Evolutionary conservation across 1,284 basidiomycete genomes (phyloP), one percentile per base, ranked within the genome.

Genomic region (Boletus albobrunnescens): DNA sequence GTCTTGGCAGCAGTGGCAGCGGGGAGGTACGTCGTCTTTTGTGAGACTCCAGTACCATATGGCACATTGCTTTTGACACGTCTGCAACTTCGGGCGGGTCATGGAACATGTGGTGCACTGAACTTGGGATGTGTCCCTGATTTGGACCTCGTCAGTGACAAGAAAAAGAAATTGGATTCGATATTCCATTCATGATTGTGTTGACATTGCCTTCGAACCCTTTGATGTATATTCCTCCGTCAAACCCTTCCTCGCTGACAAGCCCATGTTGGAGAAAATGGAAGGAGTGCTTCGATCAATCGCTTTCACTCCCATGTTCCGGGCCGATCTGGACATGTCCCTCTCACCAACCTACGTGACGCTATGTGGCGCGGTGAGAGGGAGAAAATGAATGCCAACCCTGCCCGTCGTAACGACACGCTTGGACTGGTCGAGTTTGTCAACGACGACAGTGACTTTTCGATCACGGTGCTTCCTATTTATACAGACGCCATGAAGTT

Each of bases 1-100:
- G 82, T 93, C 39, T 74, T 94, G 23, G 86, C 88, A 3, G 77
- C 84, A 3, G 73, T 90, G 2, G 87, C 86, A 12, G 68, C 70
- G 39, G 88, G 88, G 35, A 81, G 75, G 58, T 77, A 86, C 56
- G 84, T 94, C 58, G 77, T 94, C 53, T 75, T 94, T 44, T 91
- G 89, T 83, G 70, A 69, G 81, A n/a, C n/a, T n/a, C n/a, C n/a
- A n/a, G n/a, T n/a, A n/a, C n/a, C n/a, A n/a, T n/a, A n/a, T n/a
- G n/a, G n/a, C n/a, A n/a, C n/a, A n/a, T n/a, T n/a, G n/a, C n/a
- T n/a, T n/a, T n/a, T n/a, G n/a, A n/a, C n/a, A n/a, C n/a, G n/a
- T n/a, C n/a, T n/a, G n/a, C n/a, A n/a, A n/a, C n/a, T n/a, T n/a
- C n/a, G n/a, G n/a, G n/a, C n/a, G n/a, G n/a, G n/a, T n/a, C n/a